Base-by-base conservation (phyloP, 2,329 filamentous ascomycete genomes). In the Pseudogymnoascus sp. region DNA sequence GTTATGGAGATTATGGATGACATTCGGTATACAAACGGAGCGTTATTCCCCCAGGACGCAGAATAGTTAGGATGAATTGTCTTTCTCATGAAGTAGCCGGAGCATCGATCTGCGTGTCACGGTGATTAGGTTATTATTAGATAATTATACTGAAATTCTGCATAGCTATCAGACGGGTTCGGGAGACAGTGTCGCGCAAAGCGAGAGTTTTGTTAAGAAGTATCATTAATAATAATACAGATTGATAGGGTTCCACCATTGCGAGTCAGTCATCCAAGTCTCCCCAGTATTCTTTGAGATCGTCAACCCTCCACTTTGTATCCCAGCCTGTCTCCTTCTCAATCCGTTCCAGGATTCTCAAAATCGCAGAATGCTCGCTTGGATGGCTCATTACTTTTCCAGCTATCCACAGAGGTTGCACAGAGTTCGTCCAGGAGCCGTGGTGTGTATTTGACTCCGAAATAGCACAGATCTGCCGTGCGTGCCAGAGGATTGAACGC, bases 351-450 rank as follows among this genome's bases (percentile, higher is more conserved):
- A 83, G 80, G 3, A 81, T 72, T 62, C 76, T 75, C 12, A 77
- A 70, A 11, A 80, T 64, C 7, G 75, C 67, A 12, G 71, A 63
- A 41, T 76, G 77, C 64, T 81, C 77, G 3, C 74, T 73, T 25
- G 72, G 74, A 70, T 85, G 82, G 61, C 79, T 84, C 49, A 85
- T 75, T 0, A 83, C 70, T 31, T 77, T 75, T 0, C 81, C 83
- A 0, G 83, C 83, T 12, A 85, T 75, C 79, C 80, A 84, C 0
- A 85, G 73, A 0, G 82, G 82, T 65, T 85, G 82, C 3, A 84
- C 81, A 3, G 81, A 80, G 66, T 85, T 85, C 64, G 82, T 85
- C 38, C 83, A 67, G 64, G 80, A 83, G 2, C 82, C 83, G 8
- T 80, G 76, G 62, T 85, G 81, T 3, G 78, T 78, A 63, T 85